Evolutionary conservation across 345 rosid genomes (phyloP), one percentile per base, ranked within the genome.

Genomic region (Brassica juncea): DNA sequence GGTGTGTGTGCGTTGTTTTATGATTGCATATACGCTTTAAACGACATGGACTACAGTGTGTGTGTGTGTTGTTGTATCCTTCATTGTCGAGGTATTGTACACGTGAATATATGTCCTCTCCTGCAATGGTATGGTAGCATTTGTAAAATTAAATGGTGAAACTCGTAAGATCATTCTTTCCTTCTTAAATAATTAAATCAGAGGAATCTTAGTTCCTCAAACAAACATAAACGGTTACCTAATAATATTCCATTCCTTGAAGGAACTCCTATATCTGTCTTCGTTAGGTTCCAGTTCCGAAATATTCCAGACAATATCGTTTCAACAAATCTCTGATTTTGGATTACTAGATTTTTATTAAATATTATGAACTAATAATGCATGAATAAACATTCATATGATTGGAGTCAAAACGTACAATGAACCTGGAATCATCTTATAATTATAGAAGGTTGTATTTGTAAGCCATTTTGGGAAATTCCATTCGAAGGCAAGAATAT

Each of bases 271-370:
- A 70, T 21, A 47, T 67, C 9, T 10, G 58, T 67, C 62, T 35
- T 68, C 9, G 58, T 80, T 62, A 74, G 15, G 52, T 62, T 59
- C 71, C 75, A 63, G 10, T 74, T 63, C 54, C 71, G 63, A 74
- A 0, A 69, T 80, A 74, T 69, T 80, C 83, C 67, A 80, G 83
- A 80, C 83, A 74, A 30, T 63, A 74, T 80, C 75, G 71, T 80
- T 55, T 2, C 71, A 69, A 63, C 66, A 80, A 69, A 74, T 80
- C 83, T 80, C 16, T 74, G 79, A 9, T 74, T 80, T 80, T 69
- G 79, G 75, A 74, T 69, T 62, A 80, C 66, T 69, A 69, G 52
- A 63, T 80, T 62, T 69, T 5, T 23, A 80, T 52, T 69, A 54
- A 37, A 49, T 37, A 62, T 37, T 19, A 35, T 9, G 60, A 12